Evolutionary conservation across 129 eudicot genomes (phyloP), one percentile per base, ranked within the genome.

Genomic region (Centrapalus pauciflorus): DNA sequence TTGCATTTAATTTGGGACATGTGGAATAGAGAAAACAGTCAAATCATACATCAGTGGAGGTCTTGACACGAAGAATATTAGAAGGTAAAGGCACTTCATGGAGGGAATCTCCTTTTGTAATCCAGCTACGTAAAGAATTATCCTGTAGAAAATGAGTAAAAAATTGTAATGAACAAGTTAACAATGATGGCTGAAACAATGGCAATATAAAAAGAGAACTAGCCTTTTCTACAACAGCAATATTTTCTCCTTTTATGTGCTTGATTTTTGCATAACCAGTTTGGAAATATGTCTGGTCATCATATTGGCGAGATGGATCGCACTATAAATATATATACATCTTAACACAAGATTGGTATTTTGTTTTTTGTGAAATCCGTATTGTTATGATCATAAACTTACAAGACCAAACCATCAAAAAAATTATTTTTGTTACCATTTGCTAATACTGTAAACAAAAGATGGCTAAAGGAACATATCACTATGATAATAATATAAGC

Each of bases 71-170:
- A 74, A 84, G 93, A 64, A 64, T 77, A 81, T 80, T 86, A 7
- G 87, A 69, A 60, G 99, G 95, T 61, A 86, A 23, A 34, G 99
- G 71, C n/a, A 69, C 90, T 78, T 82, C 78, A 67, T 55, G 54
- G 7, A 94, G 72, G 37, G 77, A 54, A 61, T 79, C 78, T 61
- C 75, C 85, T 54, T 64, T 75, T 60, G 86, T 23, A 33, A 77
- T 77, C 97, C 97, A 94, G 80, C 95, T 73, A 63, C 55, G 83
- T 61, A 84, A 37, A n/a, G 97, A 77, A 71, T 82, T 80, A 48
- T 94, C 97, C 96, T 93, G 80, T 37, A 70, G 45, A 41, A 55
- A 23, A 37, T 33, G 19, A 33, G 9, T 20, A 30, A 67, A 38
- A 17, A 19, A 38, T 71, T 56, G 38, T 26, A 46, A 46, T 46